Evolutionary conservation across 768 basidiomycete species (phyloP).

Genomic region (Gymnopilus junonius): DNA sequence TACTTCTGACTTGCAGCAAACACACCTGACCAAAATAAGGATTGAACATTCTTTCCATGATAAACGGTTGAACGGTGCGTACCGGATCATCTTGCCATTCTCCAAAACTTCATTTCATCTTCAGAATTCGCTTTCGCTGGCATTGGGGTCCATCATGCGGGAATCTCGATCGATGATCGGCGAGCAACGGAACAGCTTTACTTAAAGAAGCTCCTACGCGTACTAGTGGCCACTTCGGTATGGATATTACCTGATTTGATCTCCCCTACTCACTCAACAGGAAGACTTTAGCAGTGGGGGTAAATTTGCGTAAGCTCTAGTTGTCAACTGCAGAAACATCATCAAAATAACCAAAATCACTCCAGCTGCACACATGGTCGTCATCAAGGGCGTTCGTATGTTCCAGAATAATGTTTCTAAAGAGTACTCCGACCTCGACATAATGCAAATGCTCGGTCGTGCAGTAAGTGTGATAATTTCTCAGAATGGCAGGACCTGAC

Average conservation of each 20-base stretch:
- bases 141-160: constrained; percentile 93
- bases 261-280: constrained; percentile 1
- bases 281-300: constrained; percentile 93
- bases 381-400: constrained; percentile 88
- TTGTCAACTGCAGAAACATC: neutral
- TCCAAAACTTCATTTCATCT: neutral
- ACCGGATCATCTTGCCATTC: neutral
- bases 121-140: constrained; percentile 71
- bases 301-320: constrained; percentile 82
- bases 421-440: constrained; percentile 92
- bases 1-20: neutral
- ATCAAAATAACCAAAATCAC: neutral
- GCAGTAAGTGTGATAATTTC: constrained; percentile 57
- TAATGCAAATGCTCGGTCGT: constrained; percentile 96
- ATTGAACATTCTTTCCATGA: constrained; percentile 64
- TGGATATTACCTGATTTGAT: constrained; percentile 21
- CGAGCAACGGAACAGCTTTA: constrained; percentile 76
- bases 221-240: constrained; percentile 87
- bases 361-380: constrained; percentile 88
- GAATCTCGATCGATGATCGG: constrained; percentile 76
- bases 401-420: constrained; percentile 71
- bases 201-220: constrained; percentile 59
- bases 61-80: constrained; percentile 64
- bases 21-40: constrained; percentile 39
- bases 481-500: neutral